Percentiles rank a stretch among this genome's conserved stretches.
Conservation (phyloP, 225 moss, liverwort and hornwort species). For the Polytrichum formosum region DNA sequence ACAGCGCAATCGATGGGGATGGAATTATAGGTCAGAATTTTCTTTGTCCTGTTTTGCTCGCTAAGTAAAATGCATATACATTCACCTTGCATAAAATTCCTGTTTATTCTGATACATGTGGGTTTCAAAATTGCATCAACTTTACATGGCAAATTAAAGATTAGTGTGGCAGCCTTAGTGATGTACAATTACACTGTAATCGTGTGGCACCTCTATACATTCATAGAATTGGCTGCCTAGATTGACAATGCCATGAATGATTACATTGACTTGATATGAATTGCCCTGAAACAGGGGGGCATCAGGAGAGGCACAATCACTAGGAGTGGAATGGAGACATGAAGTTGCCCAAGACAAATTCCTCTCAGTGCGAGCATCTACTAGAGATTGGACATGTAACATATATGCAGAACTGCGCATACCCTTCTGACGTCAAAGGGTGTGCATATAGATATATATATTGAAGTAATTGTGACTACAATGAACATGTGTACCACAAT, state of each 20-base stretch:
- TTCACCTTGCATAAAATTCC: too few relatives aligned
- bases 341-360: conserved; percentile 54
- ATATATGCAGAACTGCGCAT: conserved; percentile 51
- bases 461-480: too few relatives aligned
- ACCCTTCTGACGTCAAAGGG: conserved; percentile 18
- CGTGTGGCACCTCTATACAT: background rate
- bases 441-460: background rate
- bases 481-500: too few relatives aligned
- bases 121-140: background rate
- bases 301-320: conserved; percentile 38
- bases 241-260: background rate
- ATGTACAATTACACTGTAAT: background rate
- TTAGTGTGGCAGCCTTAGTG: background rate
- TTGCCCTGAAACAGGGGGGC: conserved; percentile 37
- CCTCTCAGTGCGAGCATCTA: conserved; percentile 47
- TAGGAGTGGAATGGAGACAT: conserved; percentile 71
- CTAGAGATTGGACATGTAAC: conserved; percentile 36
- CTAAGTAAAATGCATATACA: too few relatives aligned
- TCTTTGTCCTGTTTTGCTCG: too few relatives aligned
- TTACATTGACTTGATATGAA: background rate
- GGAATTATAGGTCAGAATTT: conserved; percentile 50
- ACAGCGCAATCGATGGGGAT: conserved; percentile 51
- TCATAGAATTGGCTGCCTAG: background rate
- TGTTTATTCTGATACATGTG: too few relatives aligned
- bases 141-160: background rate